A percentile compares a stretch with the other conserved stretches of the same genome.
These are phyloP conservation scores for Beauveria scarabaeidicola DNA, from an alignment of 2,329 filamentous ascomycete genomes.

Conservation along the genomic window DNA sequence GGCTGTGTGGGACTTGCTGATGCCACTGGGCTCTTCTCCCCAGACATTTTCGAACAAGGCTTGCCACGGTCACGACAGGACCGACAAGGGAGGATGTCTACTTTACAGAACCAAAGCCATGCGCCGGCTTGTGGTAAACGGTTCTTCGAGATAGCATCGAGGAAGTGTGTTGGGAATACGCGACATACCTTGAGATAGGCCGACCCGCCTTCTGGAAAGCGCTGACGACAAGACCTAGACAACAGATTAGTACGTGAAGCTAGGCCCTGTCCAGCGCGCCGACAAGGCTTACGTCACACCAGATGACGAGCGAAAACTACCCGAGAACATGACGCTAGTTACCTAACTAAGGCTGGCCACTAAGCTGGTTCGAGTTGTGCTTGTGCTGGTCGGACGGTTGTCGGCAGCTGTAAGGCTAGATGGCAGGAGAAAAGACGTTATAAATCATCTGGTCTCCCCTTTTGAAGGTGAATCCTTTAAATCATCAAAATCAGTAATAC, in stretches of 20 bases:
- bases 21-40: background rate
- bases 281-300: background rate
- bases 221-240: constrained; percentile 2
- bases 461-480: background rate
- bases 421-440: background rate
- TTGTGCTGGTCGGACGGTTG: background rate
- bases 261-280: background rate
- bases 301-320: background rate
- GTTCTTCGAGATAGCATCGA: background rate
- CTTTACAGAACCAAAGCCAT: background rate
- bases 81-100: background rate
- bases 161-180: background rate
- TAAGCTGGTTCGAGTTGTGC: background rate
- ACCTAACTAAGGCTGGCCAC: background rate
- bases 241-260: background rate
- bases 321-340: background rate
- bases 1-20: background rate
- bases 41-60: background rate
- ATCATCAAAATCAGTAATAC: background rate
- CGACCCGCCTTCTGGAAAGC: background rate
- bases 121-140: background rate
- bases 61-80: background rate
- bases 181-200: background rate
- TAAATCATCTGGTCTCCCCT: background rate
- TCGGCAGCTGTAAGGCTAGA: background rate